Evolutionary conservation across 176 grass and related monocot species (phyloP), one percentile per base, ranked within the genome.

Genomic region (Cenchrus americanus): DNA sequence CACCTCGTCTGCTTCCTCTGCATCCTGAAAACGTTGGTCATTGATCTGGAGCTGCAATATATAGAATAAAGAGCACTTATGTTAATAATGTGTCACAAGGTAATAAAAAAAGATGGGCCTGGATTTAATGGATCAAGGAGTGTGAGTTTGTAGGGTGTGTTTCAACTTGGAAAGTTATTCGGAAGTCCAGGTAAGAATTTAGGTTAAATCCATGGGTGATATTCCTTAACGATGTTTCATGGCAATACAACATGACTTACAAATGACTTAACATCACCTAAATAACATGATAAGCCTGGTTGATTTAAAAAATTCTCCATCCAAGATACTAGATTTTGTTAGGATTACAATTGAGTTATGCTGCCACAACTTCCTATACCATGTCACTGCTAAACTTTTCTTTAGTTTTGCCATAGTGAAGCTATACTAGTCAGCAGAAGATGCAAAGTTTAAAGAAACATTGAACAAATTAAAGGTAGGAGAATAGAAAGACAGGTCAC

Each of bases 11-110:
- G 51, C 70, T 75, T 95, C 93, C 63, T 92, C 90, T 50, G 94
- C 91, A 87, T 96, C 91, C 63, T 93, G 86, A 78, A 96, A 96
- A 34, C 84, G 83, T 61, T 93, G 88, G 52, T 93, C 86, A 71
- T 93, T 85, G 69, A 96, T 93, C 63, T 89, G 86, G 81, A 96
- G 94, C 94, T 96, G 86, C 66, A 87, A 2, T 61, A 51, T 60
- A 57, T 49, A 70, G 43, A 67, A 5, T 41, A 71, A 51, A 66
- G 7, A 53, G 30, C 10, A 65, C 41, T 55, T 54, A n/a, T 54
- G 49, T 67, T 75, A 70, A 42, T 32, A 8, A 6, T 41, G 37
- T 13, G 7, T 66, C 42, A 17, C 84, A 54, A 34, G 14, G 10
- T 66, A 65, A 46, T 30, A 42, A 72, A 24, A 0, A 54, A 26